A percentile compares a stretch with the other conserved stretches of the same genome.
phyloP scores from a whole-genome alignment of 1,284 basidiomycete species.

The Papiliotrema fonsecae region DNA sequence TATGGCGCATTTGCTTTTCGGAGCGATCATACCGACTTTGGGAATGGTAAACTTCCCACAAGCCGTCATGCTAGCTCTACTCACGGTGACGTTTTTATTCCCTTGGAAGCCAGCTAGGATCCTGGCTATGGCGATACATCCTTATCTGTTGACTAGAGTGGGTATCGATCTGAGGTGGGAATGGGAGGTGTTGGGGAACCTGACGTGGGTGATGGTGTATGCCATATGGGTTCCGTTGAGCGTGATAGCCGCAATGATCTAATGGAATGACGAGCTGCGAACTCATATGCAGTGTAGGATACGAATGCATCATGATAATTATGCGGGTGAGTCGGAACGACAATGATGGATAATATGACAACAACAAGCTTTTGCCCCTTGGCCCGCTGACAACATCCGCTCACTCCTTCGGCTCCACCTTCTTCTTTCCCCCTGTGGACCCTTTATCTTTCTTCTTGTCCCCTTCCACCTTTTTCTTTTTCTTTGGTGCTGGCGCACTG shows the following conservation, averaged over 20 bases:
- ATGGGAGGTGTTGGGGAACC: conserved; percentile 41
- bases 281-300: too few relatives aligned
- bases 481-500: conserved; percentile 3
- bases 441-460: conserved; percentile 4
- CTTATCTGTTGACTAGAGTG: conserved; percentile 9
- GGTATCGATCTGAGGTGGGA: conserved; percentile 23
- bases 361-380: too few relatives aligned
- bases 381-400: too few relatives aligned
- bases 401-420: too few relatives aligned
- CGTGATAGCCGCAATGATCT: conserved; percentile 16
- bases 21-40: conserved; percentile 74
- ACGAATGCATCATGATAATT: too few relatives aligned
- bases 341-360: too few relatives aligned
- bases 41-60: conserved; percentile 87
- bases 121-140: conserved; percentile 4
- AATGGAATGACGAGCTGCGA: too few relatives aligned
- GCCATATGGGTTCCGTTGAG: conserved; percentile 37
- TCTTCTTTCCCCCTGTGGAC: too few relatives aligned
- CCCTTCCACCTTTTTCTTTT: conserved; percentile 16
- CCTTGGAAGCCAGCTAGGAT: conserved; percentile 8
- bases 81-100: conserved; percentile 51
- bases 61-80: conserved; percentile 61
- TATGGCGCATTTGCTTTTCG: conserved; percentile 56
- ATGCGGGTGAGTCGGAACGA: too few relatives aligned
- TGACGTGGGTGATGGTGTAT: conserved; percentile 35